A percentile compares a stretch with the other conserved stretches of the same genome.
phyloP scores from a whole-genome alignment of 1,139 yeast genomes.

The Saccharomycopsis hybrid region DNA sequence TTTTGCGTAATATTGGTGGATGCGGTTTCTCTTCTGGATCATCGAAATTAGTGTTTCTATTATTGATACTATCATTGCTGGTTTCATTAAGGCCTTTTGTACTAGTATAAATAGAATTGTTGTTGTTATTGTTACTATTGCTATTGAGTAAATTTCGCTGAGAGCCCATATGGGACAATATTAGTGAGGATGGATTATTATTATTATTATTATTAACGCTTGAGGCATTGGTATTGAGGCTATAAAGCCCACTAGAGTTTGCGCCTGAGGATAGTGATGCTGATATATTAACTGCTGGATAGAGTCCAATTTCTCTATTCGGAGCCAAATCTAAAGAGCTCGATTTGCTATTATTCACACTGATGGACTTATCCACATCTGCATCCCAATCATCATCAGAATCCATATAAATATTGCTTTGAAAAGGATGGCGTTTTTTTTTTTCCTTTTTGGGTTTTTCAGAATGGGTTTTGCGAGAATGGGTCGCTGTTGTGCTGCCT shows the following conservation, averaged over 20 bases:
- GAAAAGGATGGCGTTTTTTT: slow-evolving; percentile 13
- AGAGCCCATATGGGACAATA: neutral
- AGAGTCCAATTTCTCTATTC: neutral
- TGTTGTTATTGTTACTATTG: neutral
- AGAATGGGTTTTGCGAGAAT: neutral
- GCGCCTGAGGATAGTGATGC: slow-evolving; percentile 1
- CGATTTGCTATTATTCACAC: neutral
- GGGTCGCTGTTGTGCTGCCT: neutral
- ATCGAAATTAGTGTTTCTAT: neutral
- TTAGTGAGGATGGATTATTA: neutral
- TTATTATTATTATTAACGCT: no score
- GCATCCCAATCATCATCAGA: slow-evolving; percentile 94
- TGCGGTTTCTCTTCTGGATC: no score
- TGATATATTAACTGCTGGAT: neutral
- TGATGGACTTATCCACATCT: slow-evolving; percentile 28
- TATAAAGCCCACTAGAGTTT: neutral
- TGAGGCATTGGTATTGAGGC: no score
- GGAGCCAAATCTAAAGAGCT: neutral
- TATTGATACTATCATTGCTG: neutral
- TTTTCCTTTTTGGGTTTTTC: slow-evolving; percentile 1
- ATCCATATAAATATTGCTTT: slow-evolving; percentile 40
- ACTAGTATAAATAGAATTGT: no score
- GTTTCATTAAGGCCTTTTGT: neutral
- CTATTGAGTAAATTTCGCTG: slow-evolving; percentile 1
- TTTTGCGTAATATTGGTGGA: slow-evolving; percentile 23